Base-by-base conservation (phyloP, 2,329 filamentous ascomycete species). In the Elsinoe batatas region DNA sequence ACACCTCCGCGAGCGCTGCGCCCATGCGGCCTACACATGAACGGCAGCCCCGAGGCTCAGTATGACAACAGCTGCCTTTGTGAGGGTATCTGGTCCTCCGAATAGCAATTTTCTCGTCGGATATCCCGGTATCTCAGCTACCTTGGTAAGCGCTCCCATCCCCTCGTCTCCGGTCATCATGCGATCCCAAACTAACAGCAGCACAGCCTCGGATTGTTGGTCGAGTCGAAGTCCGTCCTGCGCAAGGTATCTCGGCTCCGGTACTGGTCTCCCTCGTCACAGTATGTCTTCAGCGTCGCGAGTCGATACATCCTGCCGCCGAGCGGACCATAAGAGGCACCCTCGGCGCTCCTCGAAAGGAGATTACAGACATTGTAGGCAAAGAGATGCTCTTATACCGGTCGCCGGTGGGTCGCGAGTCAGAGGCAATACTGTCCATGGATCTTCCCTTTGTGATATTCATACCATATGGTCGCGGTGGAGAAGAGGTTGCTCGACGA, bases 21-120 rank as follows among this genome's bases (percentile, higher is more conserved):
- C 60, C 61, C 67, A 60, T 53, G 53, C 38, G 53, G 53, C 26
- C 53, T 46, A 46, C 18, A 55, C 32, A 32, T n/a, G 17, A 17
- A 40, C 53, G 17, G 35, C 51, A 54, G 53, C 53, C 53, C 38
- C 20, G 11, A 26, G 53, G 53, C 53, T 44, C 53, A 55, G 18
- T 44, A 55, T 55, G 53, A 60, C 61, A 55, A 70, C 70, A 64
- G 80, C 85, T 72, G 87, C 87, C 70, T 88, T 88, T 72, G 93
- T 98, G 76, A 87, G 93, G 79, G 90, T 98, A 74, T 95, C 90
- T 63, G 93, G 93, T 69, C 91, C 91, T 69, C 91, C 93, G 64
- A 98, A 98, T 75, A 93, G 89, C 74, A 93, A 88, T 74, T 96
- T 95, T 69, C 79, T 97, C 61, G 89, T 97, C 64, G 93, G 93